phyloP scores from a whole-genome alignment of 1,284 basidiomycete genomes.

The Cryptococcus sp. region DNA sequence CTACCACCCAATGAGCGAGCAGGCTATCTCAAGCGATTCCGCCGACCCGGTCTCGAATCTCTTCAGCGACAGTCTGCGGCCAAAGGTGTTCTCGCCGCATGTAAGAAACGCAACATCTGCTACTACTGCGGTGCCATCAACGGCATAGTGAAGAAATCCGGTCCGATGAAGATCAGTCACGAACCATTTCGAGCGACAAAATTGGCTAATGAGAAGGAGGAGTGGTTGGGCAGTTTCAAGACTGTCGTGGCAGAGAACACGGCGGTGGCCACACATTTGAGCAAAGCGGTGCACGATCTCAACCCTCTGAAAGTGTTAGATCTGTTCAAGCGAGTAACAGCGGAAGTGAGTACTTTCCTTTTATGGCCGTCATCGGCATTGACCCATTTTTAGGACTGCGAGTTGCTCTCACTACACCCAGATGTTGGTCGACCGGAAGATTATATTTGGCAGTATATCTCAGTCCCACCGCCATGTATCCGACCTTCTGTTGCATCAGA shows the following conservation, averaged over 20 bases:
- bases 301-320: constrained; percentile 94
- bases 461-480: constrained; percentile 96
- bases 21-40: constrained; percentile 81
- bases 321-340: constrained; percentile 88
- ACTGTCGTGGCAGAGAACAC: constrained; percentile 83
- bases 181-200: constrained; percentile 98
- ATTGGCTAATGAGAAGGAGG: constrained; percentile 82
- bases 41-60: constrained; percentile 87
- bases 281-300: constrained; percentile 89
- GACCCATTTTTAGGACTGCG: constrained; percentile 70
- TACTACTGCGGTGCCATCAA: constrained; percentile 92
- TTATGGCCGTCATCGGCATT: not conserved
- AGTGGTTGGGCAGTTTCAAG: constrained; percentile 82
- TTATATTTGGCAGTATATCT: constrained; percentile 99
- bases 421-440: constrained; percentile 91
- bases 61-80: constrained; percentile 81
- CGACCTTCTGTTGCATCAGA: constrained; percentile 97
- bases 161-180: constrained; percentile 92
- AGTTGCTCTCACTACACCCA: constrained; percentile 88
- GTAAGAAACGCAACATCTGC: constrained; percentile 89
- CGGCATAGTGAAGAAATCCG: constrained; percentile 95
- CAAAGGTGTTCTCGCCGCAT: constrained; percentile 85
- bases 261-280: constrained; percentile 80
- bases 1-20: constrained; percentile 86
- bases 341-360: constrained; percentile 64